phyloP scores from a whole-genome alignment of 306 rosid species.

The Geum urbanum region DNA sequence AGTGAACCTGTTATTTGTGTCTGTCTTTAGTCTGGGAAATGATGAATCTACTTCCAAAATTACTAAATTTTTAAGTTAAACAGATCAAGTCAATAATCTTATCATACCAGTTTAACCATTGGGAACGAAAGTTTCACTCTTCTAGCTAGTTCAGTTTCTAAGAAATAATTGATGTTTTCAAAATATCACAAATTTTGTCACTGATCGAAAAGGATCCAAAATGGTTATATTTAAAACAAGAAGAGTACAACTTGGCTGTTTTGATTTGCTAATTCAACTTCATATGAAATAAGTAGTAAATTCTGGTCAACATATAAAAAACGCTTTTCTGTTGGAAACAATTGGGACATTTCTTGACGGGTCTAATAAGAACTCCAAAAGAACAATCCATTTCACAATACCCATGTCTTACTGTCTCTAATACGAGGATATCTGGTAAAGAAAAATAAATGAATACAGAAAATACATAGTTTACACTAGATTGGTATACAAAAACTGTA shows the following conservation, averaged over 20 bases:
- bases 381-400: neutral
- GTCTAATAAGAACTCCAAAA: neutral
- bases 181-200: neutral
- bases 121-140: neutral
- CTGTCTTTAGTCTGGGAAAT: constrained; percentile 1
- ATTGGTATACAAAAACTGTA: neutral
- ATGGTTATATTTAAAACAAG: neutral
- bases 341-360: neutral
- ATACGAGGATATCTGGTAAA: neutral
- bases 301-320: neutral
- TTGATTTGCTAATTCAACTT: neutral
- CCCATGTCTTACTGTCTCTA: neutral
- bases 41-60: neutral
- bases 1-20: constrained; percentile 29
- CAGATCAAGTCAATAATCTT: neutral
- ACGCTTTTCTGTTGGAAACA: neutral
- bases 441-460: neutral
- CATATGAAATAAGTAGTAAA: neutral
- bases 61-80: neutral
- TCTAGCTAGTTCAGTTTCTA: neutral
- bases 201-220: too few relatives aligned
- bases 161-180: neutral
- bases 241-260: neutral
- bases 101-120: neutral
- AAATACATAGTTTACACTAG: neutral